These are phyloP conservation scores for Gracilaria gracilis DNA, from an alignment of 23 red algal species.

Conservation along the genomic window DNA sequence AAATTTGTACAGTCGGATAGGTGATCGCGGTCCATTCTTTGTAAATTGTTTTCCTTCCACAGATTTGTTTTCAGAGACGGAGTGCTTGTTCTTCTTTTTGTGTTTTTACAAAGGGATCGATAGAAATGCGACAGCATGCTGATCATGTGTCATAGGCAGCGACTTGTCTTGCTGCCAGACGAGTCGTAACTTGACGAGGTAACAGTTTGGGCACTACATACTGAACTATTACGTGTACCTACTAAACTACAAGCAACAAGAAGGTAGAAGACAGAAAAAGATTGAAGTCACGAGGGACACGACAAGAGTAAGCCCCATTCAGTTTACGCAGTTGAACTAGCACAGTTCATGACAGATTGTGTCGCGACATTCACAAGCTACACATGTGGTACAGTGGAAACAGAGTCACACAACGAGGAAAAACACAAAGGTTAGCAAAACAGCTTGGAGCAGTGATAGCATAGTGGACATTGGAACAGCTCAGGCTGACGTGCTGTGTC, in stretches of 20 bases:
- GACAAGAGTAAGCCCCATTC: constrained; percentile 73
- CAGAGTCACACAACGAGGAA: not conserved
- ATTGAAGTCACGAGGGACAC: constrained; percentile 56
- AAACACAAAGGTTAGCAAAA: not conserved
- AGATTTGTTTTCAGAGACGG: not conserved
- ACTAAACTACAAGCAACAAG: too few species aligned
- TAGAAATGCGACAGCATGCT: too few species aligned
- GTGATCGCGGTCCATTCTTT: not conserved
- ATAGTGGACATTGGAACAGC: not conserved
- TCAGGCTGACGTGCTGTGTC: constrained; percentile 69
- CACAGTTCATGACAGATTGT: not conserved
- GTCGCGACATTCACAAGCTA: constrained; percentile 60
- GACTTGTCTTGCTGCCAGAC: too few species aligned
- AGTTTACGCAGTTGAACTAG: constrained; percentile 37
- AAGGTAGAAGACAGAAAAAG: not conserved
- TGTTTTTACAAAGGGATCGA: too few species aligned
- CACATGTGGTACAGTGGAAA: not conserved
- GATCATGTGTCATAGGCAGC: too few species aligned
- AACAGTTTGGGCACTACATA: too few species aligned
- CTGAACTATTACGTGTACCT: too few species aligned
- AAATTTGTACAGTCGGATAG: constrained; percentile 10
- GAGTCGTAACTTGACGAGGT: too few species aligned
- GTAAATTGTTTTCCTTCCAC: not conserved
- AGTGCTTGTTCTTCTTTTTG: too few species aligned
- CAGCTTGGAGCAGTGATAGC: not conserved